Conservation (phyloP, 2,329 filamentous ascomycete genomes). For the Penicillium sp. region DNA sequence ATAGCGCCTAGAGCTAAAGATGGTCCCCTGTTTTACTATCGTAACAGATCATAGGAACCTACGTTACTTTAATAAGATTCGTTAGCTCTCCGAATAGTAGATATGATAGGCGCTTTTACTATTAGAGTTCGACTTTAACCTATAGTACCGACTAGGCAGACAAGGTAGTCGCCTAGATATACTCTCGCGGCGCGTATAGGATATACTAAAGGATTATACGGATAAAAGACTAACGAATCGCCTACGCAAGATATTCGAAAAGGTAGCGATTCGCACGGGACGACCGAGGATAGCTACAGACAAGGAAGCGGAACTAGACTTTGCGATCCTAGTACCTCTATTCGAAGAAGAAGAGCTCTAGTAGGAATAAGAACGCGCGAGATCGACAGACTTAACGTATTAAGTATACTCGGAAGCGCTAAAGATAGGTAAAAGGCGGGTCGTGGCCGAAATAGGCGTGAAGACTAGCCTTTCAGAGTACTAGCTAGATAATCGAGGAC, state of each 20-base stretch:
- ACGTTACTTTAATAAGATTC: conserved; percentile 2
- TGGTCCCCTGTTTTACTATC: background rate
- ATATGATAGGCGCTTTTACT: background rate
- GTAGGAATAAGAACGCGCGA: background rate
- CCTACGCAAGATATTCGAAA: background rate
- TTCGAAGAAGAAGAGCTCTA: background rate
- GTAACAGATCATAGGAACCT: conserved; percentile 8
- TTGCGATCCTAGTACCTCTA: background rate
- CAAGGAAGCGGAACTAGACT: background rate
- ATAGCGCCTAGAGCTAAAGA: conserved; percentile 3
- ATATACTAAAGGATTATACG: background rate
- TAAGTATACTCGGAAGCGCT: background rate
- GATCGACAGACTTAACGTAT: background rate
- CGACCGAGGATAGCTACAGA: background rate
- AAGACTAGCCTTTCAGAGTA: background rate
- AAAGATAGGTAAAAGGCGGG: background rate
- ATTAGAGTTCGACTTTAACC: conserved; percentile 2
- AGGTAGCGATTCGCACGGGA: background rate
- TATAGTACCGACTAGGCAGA: background rate
- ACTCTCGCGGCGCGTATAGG: background rate
- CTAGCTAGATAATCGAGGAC: background rate
- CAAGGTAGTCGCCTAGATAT: background rate
- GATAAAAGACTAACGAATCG: conserved; percentile 2
- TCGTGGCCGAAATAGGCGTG: background rate
- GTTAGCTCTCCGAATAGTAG: conserved; percentile 1